Evolutionary conservation across 1,284 basidiomycete species (phyloP), one percentile per base, ranked within the genome.

Genomic region (Gomphus bonarii): DNA sequence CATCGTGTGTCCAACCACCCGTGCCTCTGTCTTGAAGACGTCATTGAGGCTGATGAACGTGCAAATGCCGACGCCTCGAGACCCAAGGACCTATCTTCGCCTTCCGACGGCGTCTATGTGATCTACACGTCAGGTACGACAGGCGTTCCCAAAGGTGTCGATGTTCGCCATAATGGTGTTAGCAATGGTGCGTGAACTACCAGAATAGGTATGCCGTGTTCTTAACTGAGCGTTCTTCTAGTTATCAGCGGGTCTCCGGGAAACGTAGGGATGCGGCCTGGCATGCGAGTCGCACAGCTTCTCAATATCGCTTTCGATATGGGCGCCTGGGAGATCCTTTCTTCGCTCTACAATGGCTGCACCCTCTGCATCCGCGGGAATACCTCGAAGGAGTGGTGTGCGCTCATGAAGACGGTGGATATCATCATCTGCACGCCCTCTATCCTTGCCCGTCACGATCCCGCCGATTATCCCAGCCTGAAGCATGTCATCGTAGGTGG

Each of bases 1-100:
- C 65, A 73, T 57, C 72, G 79, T 18, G 44, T 47, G 11, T 35
- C 54, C 3, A n/a, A 18, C 46, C 2, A 12, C 5, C 25, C 22
- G 14, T 28, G 33, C 12, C 16, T 35, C 28, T 57, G 55, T 59
- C 68, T 81, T 12, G 79, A 82, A 59, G 72, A 75, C 49, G 65
- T 67, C 25, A 62, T 68, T 35, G 35, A 62, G 30, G 53, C 54
- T 16, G 58, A 55, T 25, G 50, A 50, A 28, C 63, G 70, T n/a
- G 67, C 70, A 48, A 60, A 65, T 30, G 62, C 61, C 36, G 57
- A 65, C 28, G 56, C 58, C 2, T 56, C 63, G 28, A 75, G 73
- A 60, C 73, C 72, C 7, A 60, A 68, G 52, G 75, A 78, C 60
- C 58, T 71, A 50, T 50, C 56, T 31, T 47, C 20, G 35, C 14